A percentile compares a stretch with the other conserved stretches of the same genome.
Evolutionary conservation across 176 grass and related monocot genomes (phyloP).

Genomic region (Eleusine indica): DNA sequence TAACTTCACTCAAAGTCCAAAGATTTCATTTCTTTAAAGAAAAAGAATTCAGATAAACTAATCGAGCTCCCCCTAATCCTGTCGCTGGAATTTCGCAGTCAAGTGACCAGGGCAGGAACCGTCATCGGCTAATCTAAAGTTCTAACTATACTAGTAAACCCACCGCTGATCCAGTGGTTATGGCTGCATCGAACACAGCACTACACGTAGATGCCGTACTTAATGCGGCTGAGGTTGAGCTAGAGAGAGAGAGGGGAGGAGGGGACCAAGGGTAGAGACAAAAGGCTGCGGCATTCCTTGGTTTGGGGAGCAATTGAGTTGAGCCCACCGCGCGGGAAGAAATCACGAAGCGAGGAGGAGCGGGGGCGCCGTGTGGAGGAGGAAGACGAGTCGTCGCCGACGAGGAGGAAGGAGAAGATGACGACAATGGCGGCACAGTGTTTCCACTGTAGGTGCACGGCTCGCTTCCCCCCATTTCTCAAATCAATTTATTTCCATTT

Average conservation of each 20-base stretch:
- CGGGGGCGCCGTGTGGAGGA: neutral
- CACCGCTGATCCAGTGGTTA: conserved; percentile 18
- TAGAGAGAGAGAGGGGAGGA: no score
- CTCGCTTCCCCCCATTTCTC: neutral
- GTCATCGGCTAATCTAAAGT: neutral
- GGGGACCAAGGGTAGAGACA: neutral
- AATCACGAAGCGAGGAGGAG: neutral
- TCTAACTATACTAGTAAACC: no score
- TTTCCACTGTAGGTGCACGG: neutral
- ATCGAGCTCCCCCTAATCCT: neutral
- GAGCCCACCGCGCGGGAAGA: conserved; percentile 28
- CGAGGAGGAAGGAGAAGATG: neutral
- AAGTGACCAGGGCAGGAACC: neutral
- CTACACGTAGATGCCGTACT: neutral
- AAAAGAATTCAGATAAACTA: neutral
- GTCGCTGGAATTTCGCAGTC: conserved; percentile 36
- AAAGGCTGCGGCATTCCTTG: neutral
- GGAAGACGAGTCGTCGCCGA: neutral
- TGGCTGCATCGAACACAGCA: conserved; percentile 2
- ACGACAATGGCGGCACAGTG: conserved; percentile 22
- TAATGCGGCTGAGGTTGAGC: neutral
- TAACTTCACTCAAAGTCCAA: neutral
- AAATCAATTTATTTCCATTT: neutral
- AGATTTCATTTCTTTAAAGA: neutral
- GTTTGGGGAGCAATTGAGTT: conserved; percentile 1